Evolutionary conservation across 345 rosid genomes (phyloP).

Genomic region (Erysimum cheiranthoides): DNA sequence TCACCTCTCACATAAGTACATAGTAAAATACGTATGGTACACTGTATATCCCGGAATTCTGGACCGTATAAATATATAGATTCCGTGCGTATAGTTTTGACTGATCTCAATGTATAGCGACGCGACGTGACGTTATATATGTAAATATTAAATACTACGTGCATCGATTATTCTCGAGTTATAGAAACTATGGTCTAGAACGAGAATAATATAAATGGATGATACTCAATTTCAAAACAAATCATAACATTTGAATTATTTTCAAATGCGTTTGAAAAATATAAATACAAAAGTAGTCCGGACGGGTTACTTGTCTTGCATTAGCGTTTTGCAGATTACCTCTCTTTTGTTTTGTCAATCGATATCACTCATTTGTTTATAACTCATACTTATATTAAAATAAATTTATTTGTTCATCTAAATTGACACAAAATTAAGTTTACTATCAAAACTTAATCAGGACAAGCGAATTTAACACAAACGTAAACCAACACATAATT

Average conservation of each 20-base stretch:
- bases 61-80: slow-evolving; percentile 25
- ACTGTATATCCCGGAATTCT: slow-evolving; percentile 33
- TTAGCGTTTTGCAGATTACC: too few species aligned
- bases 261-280: too few species aligned
- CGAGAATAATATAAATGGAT: too few species aligned
- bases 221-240: too few species aligned
- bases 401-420: background rate
- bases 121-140: background rate
- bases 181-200: too few species aligned
- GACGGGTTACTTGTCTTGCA: too few species aligned
- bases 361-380: too few species aligned
- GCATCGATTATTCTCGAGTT: too few species aligned
- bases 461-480: background rate
- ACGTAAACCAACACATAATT: background rate
- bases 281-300: too few species aligned
- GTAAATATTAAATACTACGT: background rate
- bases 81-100: slow-evolving; percentile 23
- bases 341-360: too few species aligned
- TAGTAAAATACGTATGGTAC: slow-evolving; percentile 33
- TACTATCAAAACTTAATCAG: background rate
- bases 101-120: slow-evolving; percentile 11
- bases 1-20: slow-evolving; percentile 40
- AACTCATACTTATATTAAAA: background rate
- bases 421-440: background rate
- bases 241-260: too few species aligned